These are phyloP conservation scores for Coemansia sp. DNA, from an alignment of 192 early-diverging fungal genomes.

Conservation along the genomic window DNA sequence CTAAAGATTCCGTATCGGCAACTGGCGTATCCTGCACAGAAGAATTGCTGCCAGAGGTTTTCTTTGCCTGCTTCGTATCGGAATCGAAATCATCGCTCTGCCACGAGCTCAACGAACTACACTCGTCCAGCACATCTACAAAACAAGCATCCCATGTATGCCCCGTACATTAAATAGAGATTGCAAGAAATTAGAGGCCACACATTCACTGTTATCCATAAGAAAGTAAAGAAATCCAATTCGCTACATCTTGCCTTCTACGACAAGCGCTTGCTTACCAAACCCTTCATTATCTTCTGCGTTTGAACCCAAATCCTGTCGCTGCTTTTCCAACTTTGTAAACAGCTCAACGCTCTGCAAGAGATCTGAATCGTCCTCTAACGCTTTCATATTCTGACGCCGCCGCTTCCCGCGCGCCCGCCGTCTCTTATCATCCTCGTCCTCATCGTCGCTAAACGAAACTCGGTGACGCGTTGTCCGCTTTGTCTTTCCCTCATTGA, in stretches of 20 bases:
- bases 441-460: constrained; percentile 53
- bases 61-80: background rate
- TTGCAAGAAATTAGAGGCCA: no score
- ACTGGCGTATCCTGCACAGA: background rate
- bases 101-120: constrained; percentile 45
- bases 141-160: background rate
- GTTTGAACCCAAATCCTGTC: constrained; percentile 4
- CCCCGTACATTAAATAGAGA: background rate
- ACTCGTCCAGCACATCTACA: constrained; percentile 23
- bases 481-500: constrained; percentile 26
- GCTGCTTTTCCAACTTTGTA: constrained; percentile 38
- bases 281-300: constrained; percentile 4
- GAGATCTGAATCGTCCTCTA: constrained; percentile 38
- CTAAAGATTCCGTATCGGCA: background rate
- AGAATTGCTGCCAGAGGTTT: background rate
- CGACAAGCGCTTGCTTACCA: constrained; percentile 22
- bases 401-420: constrained; percentile 29
- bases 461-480: constrained; percentile 30
- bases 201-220: no score
- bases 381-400: constrained; percentile 8
- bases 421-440: constrained; percentile 14
- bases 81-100: constrained; percentile 3
- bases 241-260: background rate
- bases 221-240: background rate
- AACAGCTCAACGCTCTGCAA: constrained; percentile 45